Evolutionary conservation across 768 basidiomycete genomes (phyloP).

Genomic region (Trametes meyenii): DNA sequence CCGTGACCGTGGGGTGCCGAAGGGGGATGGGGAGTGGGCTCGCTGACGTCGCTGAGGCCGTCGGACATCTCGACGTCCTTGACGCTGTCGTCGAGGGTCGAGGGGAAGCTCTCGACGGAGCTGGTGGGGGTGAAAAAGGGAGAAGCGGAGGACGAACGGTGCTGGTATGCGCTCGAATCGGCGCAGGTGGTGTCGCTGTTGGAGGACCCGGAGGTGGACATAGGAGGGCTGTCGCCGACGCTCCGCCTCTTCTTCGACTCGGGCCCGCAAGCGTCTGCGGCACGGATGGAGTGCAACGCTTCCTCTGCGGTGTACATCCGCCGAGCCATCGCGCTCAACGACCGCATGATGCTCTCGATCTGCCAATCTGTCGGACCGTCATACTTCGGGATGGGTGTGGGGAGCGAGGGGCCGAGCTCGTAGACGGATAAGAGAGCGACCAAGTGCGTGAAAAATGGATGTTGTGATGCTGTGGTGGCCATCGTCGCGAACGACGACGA

Average conservation of each 20-base stretch:
- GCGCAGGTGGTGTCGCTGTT: conserved; percentile 22
- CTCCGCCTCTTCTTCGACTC: conserved; percentile 50
- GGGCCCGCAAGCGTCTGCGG: conserved; percentile 42
- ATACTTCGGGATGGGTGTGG: conserved; percentile 55
- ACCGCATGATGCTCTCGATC: conserved; percentile 58
- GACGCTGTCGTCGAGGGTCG: conserved; percentile 21
- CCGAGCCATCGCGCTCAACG: conserved; percentile 50
- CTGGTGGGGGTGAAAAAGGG: conserved; percentile 32
- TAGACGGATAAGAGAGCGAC: conserved; percentile 61
- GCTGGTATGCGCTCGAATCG: conserved; percentile 19
- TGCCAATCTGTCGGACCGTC: conserved; percentile 60
- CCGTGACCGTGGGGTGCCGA: conserved; percentile 15
- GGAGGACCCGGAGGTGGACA: conserved; percentile 25
- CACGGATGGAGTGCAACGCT: conserved; percentile 43
- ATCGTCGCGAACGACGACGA: conserved; percentile 34
- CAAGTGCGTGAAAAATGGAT: conserved; percentile 55
- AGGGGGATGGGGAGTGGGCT: conserved; percentile 25
- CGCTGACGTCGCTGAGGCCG: conserved; percentile 25
- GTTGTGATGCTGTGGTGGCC: conserved; percentile 35
- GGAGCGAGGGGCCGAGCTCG: conserved; percentile 51
- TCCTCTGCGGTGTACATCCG: conserved; percentile 63
- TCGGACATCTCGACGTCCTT: conserved; percentile 29
- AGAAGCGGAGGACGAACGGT: conserved; percentile 24
- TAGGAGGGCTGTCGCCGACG: conserved; percentile 35
- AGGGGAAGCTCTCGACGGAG: conserved; percentile 31